Conservation (phyloP, 441 rosid species). For the Raphanus hybrid region DNA sequence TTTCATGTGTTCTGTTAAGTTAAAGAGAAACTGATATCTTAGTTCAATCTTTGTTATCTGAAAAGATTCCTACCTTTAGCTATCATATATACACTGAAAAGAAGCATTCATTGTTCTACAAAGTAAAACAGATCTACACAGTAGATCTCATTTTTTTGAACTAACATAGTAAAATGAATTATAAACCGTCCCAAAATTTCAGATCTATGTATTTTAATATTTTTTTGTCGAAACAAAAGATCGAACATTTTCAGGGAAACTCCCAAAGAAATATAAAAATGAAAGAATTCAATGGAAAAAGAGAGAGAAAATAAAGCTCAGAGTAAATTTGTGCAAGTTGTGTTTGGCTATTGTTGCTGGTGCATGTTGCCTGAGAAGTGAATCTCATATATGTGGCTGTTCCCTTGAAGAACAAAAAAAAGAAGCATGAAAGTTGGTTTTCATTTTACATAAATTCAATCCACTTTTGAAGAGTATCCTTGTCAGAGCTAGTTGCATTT, state of each 20-base stretch:
- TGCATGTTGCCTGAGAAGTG: slow-evolving; percentile 35
- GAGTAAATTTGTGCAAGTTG: slow-evolving; percentile 32
- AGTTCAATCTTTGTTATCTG: slow-evolving; percentile 40
- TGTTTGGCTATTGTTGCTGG: slow-evolving; percentile 40
- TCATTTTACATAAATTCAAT: slow-evolving; percentile 19
- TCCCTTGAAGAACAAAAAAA: slow-evolving; percentile 29
- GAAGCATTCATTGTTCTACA: not conserved
- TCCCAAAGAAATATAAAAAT: not conserved
- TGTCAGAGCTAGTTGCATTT: slow-evolving; percentile 18
- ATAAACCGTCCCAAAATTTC: not conserved
- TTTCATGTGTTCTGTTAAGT: slow-evolving; percentile 39
- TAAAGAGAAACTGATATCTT: slow-evolving; percentile 45
- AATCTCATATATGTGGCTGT: slow-evolving; percentile 35
- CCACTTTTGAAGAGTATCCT: slow-evolving; percentile 36
- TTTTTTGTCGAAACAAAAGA: not conserved
- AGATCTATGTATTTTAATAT: not conserved
- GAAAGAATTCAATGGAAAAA: slow-evolving; percentile 5
- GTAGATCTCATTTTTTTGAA: not conserved
- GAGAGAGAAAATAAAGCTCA: not conserved
- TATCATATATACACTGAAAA: slow-evolving; percentile 17
- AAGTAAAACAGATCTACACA: slow-evolving; percentile 14
- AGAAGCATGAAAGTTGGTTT: slow-evolving; percentile 22
- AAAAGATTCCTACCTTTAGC: slow-evolving; percentile 36
- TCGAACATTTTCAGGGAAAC: not conserved
- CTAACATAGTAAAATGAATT: not conserved